Evolutionary conservation across 139 green algal species (phyloP).

Genomic region (Haematococcus lacustris): DNA sequence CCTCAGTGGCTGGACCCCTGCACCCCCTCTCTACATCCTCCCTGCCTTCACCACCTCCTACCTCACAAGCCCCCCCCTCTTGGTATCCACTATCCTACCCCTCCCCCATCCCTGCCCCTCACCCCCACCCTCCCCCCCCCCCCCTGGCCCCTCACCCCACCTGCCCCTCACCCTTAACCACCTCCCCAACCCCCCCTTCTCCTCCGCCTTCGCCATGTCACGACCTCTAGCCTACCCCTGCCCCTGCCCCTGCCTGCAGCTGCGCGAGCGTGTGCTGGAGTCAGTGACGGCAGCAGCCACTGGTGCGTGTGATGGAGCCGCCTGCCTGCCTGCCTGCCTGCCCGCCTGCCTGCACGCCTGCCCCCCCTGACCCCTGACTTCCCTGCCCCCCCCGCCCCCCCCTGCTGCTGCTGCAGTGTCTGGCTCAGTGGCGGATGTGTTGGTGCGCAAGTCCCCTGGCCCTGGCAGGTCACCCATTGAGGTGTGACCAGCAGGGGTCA

Average conservation of each 20-base stretch:
- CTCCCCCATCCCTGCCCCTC: not conserved
- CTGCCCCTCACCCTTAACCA: not conserved
- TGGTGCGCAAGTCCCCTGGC: slow-evolving; percentile 40
- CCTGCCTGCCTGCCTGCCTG: too few relatives aligned
- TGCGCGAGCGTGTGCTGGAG: slow-evolving; percentile 30
- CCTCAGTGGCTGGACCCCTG: not conserved
- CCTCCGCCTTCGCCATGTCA: not conserved
- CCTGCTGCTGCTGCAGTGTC: slow-evolving; percentile 9
- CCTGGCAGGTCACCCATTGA: slow-evolving; percentile 43
- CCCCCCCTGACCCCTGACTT: too few relatives aligned
- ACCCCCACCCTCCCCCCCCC: not conserved
- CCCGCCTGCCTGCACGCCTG: too few relatives aligned
- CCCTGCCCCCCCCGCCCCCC: too few relatives aligned
- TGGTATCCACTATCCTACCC: not conserved
- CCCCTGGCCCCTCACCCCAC: not conserved
- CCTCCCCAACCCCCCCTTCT: not conserved
- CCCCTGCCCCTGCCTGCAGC: not conserved
- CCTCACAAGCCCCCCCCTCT: not conserved
- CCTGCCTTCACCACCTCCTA: not conserved
- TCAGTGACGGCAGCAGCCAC: slow-evolving; percentile 3
- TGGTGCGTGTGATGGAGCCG: too few relatives aligned
- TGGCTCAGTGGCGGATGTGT: slow-evolving; percentile 41
- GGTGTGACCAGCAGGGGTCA: slow-evolving; percentile 20
- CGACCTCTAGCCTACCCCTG: not conserved
- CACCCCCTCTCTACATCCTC: not conserved